Percentiles rank a stretch among this genome's conserved stretches.
phyloP scores from a whole-genome alignment of 148 eudicot genomes.

The Camellia lanceoleosa region DNA sequence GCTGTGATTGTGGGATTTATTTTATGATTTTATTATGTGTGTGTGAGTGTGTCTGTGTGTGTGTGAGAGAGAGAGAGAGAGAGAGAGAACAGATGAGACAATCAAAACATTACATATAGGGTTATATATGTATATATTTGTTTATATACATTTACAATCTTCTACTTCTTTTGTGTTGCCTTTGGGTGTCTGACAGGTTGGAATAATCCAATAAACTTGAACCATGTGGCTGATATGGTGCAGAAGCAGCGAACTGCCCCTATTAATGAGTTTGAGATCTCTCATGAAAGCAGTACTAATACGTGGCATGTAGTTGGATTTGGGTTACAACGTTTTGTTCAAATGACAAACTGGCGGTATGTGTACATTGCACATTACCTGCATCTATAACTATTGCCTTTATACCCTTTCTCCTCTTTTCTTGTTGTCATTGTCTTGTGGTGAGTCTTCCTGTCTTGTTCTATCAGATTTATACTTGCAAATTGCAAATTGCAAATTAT shows the following conservation, averaged over 20 bases:
- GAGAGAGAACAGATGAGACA: neutral
- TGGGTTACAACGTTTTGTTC: slow-evolving; percentile 88
- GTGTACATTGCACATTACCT: neutral
- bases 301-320: slow-evolving; percentile 79
- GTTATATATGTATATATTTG: neutral
- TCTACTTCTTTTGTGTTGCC: neutral
- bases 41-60: neutral
- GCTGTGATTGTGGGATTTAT: too few relatives aligned
- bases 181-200: slow-evolving; percentile 35
- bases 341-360: slow-evolving; percentile 99
- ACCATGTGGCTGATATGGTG: slow-evolving; percentile 82
- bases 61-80: too few relatives aligned
- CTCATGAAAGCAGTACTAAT: slow-evolving; percentile 56
- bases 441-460: neutral
- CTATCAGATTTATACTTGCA: neutral
- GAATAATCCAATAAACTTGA: slow-evolving; percentile 48
- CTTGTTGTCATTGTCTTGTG: neutral
- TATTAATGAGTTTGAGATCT: slow-evolving; percentile 67
- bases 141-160: neutral
- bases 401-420: neutral
- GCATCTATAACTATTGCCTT: neutral
- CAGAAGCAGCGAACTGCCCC: slow-evolving; percentile 65
- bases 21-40: neutral
- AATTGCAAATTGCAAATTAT: neutral
- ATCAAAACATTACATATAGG: neutral